Conservation (phyloP, 1,139 yeast species). For the Protomyces macrosporus region DNA sequence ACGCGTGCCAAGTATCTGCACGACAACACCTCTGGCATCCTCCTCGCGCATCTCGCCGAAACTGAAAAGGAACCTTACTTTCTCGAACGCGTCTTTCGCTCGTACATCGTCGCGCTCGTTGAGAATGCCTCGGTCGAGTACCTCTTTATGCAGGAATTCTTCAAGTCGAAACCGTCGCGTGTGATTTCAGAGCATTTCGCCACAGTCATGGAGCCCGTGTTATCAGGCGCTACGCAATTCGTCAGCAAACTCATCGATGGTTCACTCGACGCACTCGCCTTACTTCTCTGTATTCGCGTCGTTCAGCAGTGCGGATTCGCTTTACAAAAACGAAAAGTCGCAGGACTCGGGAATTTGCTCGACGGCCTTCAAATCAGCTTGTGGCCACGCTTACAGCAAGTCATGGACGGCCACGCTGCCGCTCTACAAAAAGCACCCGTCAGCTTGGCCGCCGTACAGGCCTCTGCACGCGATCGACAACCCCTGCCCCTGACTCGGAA, state of each 20-base stretch:
- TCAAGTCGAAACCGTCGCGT: constrained; percentile 41
- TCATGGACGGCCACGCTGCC: constrained; percentile 59
- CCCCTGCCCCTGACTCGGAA: constrained; percentile 75
- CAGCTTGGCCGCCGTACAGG: constrained; percentile 10
- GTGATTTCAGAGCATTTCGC: constrained; percentile 47
- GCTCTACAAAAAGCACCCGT: constrained; percentile 27
- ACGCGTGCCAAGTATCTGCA: constrained; percentile 26
- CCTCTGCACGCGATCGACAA: constrained; percentile 31
- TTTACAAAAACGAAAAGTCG: constrained; percentile 60
- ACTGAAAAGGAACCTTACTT: constrained; percentile 62
- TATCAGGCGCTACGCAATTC: constrained; percentile 52
- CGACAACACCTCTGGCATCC: constrained; percentile 15
- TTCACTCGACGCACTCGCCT: constrained; percentile 70
- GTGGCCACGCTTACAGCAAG: constrained; percentile 81
- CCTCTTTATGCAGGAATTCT: constrained; percentile 66
- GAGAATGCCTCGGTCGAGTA: constrained; percentile 79
- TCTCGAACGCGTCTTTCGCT: constrained; percentile 41
- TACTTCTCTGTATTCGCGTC: constrained; percentile 69
- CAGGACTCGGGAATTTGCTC: constrained; percentile 68
- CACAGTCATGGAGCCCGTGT: constrained; percentile 48
- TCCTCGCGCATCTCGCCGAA: constrained; percentile 45
- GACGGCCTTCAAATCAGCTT: constrained; percentile 55
- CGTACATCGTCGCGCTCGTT: constrained; percentile 64
- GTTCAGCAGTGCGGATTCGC: constrained; percentile 60
- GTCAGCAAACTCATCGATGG: constrained; percentile 48